Conservation (phyloP, 768 basidiomycete genomes). For the Boletus rubescentipes region DNA sequence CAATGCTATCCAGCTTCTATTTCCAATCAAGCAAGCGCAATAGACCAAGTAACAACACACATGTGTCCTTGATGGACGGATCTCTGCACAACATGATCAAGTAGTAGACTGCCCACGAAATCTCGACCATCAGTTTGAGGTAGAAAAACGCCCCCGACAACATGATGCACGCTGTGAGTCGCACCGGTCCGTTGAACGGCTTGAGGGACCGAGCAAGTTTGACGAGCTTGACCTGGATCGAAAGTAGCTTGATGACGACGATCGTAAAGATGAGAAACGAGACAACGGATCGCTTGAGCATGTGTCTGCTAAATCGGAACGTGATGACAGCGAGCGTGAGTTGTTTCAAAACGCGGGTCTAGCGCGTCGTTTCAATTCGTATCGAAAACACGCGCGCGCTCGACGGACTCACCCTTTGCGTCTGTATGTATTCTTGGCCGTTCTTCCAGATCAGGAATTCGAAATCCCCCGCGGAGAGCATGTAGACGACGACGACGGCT, state of each 20-base stretch:
- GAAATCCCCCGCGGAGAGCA: slow-evolving; percentile 22
- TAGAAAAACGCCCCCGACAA: slow-evolving; percentile 30
- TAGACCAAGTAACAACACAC: slow-evolving; percentile 20
- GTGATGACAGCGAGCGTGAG: slow-evolving; percentile 28
- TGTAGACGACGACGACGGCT: slow-evolving; percentile 15
- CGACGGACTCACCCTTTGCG: slow-evolving; percentile 17
- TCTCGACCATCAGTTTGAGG: slow-evolving; percentile 26
- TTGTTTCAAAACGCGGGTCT: slow-evolving; percentile 24
- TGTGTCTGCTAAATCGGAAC: slow-evolving; percentile 27
- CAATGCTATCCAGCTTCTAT: slow-evolving; percentile 9
- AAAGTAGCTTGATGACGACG: slow-evolving; percentile 29
- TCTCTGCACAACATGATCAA: slow-evolving; percentile 27
- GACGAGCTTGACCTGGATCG: slow-evolving; percentile 31
- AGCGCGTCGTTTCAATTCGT: neutral
- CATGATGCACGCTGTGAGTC: slow-evolving; percentile 23
- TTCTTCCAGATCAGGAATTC: slow-evolving; percentile 15
- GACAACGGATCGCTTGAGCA: slow-evolving; percentile 30
- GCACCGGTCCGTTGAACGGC: slow-evolving; percentile 26
- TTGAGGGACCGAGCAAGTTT: slow-evolving; percentile 27
- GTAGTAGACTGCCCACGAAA: slow-evolving; percentile 29
- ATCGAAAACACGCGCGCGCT: neutral
- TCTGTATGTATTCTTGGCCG: slow-evolving; percentile 19
- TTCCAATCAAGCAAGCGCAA: slow-evolving; percentile 32
- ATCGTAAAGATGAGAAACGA: slow-evolving; percentile 31
- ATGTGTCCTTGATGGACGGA: slow-evolving; percentile 26